phyloP scores from a whole-genome alignment of 2,329 filamentous ascomycete genomes.

The Ascochyta koolunga region DNA sequence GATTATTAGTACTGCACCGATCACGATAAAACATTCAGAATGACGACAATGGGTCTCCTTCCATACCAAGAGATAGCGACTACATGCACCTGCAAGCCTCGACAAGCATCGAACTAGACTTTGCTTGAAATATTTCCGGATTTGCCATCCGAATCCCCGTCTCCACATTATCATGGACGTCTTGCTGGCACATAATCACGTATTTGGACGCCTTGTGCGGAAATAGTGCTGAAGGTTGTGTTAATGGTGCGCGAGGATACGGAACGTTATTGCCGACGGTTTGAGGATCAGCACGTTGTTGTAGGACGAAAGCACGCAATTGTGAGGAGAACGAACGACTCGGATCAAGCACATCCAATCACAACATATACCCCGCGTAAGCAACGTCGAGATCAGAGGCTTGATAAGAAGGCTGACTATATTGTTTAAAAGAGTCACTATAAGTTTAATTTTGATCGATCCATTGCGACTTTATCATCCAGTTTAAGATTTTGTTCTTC shows the following conservation, averaged over 20 bases:
- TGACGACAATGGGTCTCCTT: slow-evolving; percentile 16
- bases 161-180: neutral
- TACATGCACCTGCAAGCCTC: slow-evolving; percentile 2
- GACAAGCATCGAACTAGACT: slow-evolving; percentile 1
- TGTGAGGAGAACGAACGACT: slow-evolving; percentile 17
- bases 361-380: slow-evolving; percentile 12
- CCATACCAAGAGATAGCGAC: slow-evolving; percentile 2
- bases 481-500: neutral
- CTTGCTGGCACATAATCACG: slow-evolving; percentile 4
- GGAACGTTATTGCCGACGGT: slow-evolving; percentile 2
- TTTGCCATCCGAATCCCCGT: neutral
- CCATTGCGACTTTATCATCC: neutral
- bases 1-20: neutral
- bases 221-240: neutral
- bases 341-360: slow-evolving; percentile 12
- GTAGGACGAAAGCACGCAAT: slow-evolving; percentile 28
- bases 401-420: neutral
- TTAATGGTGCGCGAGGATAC: neutral
- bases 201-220: slow-evolving; percentile 5
- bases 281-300: slow-evolving; percentile 13
- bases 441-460: neutral
- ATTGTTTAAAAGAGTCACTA: neutral
- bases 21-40: slow-evolving; percentile 20
- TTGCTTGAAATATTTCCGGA: neutral
- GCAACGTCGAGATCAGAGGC: neutral